Evolutionary conservation across 176 grass and related monocot species (phyloP).

Genomic region (Paspalum notatum): DNA sequence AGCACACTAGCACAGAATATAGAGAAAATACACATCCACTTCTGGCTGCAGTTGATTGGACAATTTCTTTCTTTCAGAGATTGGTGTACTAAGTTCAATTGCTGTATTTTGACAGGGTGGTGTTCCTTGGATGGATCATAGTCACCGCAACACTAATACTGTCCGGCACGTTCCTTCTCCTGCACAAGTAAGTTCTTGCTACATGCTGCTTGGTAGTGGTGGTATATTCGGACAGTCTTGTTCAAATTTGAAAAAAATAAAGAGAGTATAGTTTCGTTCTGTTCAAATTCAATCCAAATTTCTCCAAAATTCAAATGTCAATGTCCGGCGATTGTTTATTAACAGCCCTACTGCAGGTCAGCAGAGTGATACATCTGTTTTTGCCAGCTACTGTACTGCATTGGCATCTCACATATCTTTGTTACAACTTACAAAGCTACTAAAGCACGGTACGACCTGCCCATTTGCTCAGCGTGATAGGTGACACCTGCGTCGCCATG

Average conservation of each 20-base stretch:
- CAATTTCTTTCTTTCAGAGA: slow-evolving; percentile 9
- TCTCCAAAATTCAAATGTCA: not conserved
- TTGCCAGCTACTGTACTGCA: not conserved
- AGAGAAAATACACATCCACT: not conserved
- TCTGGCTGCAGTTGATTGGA: not conserved
- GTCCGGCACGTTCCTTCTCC: slow-evolving; percentile 64
- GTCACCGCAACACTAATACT: slow-evolving; percentile 58
- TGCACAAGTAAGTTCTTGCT: slow-evolving; percentile 65
- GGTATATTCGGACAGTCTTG: not conserved
- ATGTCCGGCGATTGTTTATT: too few species aligned
- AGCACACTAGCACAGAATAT: slow-evolving; percentile 34
- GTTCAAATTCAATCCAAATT: not conserved
- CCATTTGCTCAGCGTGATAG: slow-evolving; percentile 49
- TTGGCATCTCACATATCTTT: not conserved
- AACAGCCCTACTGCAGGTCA: too few species aligned
- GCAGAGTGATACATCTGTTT: too few species aligned
- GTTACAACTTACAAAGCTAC: not conserved
- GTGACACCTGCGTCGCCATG: slow-evolving; percentile 86
- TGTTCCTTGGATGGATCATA: slow-evolving; percentile 72
- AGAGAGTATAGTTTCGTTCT: not conserved
- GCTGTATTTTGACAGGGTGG: slow-evolving; percentile 48
- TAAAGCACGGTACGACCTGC: not conserved
- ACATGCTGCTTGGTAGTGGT: not conserved
- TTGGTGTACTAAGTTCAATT: not conserved
- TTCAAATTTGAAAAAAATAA: not conserved